Evolutionary conservation across 2,329 filamentous ascomycete species (phyloP).

Genomic region (Botryotinia convoluta): DNA sequence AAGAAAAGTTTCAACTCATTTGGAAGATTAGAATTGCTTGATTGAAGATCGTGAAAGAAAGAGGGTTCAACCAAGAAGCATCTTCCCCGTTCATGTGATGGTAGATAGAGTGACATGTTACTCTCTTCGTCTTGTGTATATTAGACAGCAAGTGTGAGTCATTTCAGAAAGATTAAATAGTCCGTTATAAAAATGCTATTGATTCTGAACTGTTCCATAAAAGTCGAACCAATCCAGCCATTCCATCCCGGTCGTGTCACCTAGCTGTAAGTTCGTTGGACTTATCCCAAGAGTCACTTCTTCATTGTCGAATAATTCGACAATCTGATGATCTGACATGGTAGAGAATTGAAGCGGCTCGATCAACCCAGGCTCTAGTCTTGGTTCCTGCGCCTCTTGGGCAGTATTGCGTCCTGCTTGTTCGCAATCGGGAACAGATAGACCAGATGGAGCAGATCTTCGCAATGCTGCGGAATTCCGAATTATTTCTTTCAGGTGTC

Average conservation of each 20-base stretch:
- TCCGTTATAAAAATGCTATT: neutral
- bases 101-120: neutral
- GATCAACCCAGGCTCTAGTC: neutral
- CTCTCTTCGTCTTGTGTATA: neutral
- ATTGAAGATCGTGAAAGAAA: fast-evolving
- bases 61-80: neutral
- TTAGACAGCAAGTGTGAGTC: neutral
- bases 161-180: too few species aligned
- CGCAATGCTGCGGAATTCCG: slow-evolving; percentile 23
- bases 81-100: neutral
- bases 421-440: neutral
- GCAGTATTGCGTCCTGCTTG: neutral
- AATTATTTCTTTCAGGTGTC: slow-evolving; percentile 49
- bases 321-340: slow-evolving; percentile 69
- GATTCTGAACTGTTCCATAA: neutral
- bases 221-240: slow-evolving; percentile 37
- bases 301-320: slow-evolving; percentile 62
- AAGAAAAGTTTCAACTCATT: neutral
- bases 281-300: slow-evolving; percentile 54
- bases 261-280: slow-evolving; percentile 29
- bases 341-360: slow-evolving; percentile 61
- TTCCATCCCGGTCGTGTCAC: slow-evolving; percentile 33
- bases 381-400: neutral
- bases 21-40: neutral
- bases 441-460: slow-evolving; percentile 14